A percentile compares a stretch with the other conserved stretches of the same genome.
Evolutionary conservation across 2,329 filamentous ascomycete genomes (phyloP).

Genomic region (Colletotrichum noveboracense): DNA sequence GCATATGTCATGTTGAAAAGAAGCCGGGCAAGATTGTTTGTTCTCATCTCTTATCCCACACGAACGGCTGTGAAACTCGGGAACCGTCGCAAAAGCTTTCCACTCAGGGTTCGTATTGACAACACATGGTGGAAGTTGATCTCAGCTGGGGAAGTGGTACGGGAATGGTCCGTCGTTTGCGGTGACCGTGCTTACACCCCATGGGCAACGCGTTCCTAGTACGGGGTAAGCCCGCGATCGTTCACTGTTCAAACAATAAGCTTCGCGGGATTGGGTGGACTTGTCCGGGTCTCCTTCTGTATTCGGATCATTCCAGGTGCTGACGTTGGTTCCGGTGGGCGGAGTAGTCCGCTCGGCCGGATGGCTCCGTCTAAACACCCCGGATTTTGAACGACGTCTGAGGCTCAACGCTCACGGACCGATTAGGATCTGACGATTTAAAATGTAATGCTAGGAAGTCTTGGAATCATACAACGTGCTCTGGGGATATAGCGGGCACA

Average conservation of each 20-base stretch:
- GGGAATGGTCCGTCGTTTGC: background rate
- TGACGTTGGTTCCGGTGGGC: background rate
- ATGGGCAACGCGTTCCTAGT: background rate
- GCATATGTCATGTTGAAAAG: too few relatives aligned
- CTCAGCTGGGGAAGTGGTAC: background rate
- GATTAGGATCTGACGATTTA: background rate
- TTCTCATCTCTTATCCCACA: too few relatives aligned
- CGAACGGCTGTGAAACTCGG: too few relatives aligned
- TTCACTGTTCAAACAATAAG: background rate
- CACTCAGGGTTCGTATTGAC: background rate
- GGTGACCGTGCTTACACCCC: background rate
- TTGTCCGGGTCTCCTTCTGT: background rate
- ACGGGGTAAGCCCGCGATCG: background rate
- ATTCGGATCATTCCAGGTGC: background rate
- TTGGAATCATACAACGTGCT: background rate
- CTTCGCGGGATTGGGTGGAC: background rate
- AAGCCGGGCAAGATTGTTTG: too few relatives aligned
- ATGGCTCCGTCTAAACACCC: background rate
- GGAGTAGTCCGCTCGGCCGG: background rate
- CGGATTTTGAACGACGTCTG: background rate
- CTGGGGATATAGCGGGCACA: background rate
- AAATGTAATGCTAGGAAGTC: fast-evolving
- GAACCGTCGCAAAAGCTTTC: too few relatives aligned
- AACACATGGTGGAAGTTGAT: background rate
- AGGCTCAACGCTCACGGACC: background rate